These are phyloP conservation scores for Nepenthes mirabilis DNA, from an alignment of 148 eudicot species.

Conservation along the genomic window DNA sequence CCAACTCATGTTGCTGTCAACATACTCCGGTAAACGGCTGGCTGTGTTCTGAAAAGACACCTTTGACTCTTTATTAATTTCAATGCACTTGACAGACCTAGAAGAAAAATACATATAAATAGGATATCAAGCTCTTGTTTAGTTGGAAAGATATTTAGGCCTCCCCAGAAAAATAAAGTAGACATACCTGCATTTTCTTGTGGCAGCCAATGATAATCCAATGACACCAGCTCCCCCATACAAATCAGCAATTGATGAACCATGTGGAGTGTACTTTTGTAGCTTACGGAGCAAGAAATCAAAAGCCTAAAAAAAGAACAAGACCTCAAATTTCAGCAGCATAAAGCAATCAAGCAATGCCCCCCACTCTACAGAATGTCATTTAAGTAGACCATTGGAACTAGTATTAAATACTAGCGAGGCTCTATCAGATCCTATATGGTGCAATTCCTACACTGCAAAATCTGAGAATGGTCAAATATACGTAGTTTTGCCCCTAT, in stretches of 20 bases:
- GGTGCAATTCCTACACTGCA: no score
- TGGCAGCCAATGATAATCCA: conserved; percentile 82
- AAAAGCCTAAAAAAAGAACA: conserved; percentile 53
- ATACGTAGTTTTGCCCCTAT: no score
- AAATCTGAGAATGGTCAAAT: no score
- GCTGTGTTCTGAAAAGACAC: conserved; percentile 77
- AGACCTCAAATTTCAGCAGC: not conserved
- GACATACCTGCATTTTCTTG: conserved; percentile 73
- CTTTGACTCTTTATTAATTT: conserved; percentile 92
- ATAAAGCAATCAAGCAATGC: not conserved
- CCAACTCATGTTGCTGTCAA: conserved; percentile 84
- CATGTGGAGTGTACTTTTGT: conserved; percentile 78
- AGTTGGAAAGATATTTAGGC: no score
- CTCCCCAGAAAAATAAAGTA: not conserved
- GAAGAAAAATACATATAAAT: conserved; percentile 1
- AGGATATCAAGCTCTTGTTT: no score
- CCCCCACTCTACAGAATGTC: not conserved
- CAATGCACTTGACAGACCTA: conserved; percentile 82
- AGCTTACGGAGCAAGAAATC: conserved; percentile 76
- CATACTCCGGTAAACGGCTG: conserved; percentile 47
- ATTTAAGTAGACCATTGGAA: not conserved
- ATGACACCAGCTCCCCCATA: conserved; percentile 98
- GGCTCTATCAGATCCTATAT: no score
- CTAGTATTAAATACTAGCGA: no score
- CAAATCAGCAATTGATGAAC: conserved; percentile 82